A percentile compares a stretch with the other conserved stretches of the same genome.
phyloP scores from a whole-genome alignment of 768 basidiomycete species.

The Tephrocybe sp. region DNA sequence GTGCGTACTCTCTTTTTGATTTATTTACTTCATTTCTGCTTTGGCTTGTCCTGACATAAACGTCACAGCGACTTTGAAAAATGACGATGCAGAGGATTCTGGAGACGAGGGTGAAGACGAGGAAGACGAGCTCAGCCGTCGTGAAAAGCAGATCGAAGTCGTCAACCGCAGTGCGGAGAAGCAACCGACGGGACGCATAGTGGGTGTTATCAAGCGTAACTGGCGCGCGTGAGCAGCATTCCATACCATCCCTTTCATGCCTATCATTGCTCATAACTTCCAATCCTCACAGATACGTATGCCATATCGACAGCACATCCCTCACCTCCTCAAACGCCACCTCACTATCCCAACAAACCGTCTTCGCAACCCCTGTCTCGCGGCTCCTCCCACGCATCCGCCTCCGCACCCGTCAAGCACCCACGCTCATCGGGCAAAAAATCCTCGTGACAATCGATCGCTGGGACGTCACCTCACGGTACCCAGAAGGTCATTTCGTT shows the following conservation, averaged over 20 bases:
- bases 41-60: background rate
- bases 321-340: slow-evolving; percentile 75
- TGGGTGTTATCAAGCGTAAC: slow-evolving; percentile 92
- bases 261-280: slow-evolving; percentile 1
- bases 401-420: slow-evolving; percentile 92
- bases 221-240: slow-evolving; percentile 76
- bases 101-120: slow-evolving; percentile 53
- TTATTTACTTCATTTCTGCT: background rate
- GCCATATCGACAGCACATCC: slow-evolving; percentile 90
- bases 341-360: slow-evolving; percentile 83
- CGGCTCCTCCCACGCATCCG: slow-evolving; percentile 91
- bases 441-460: slow-evolving; percentile 94
- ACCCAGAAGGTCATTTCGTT: slow-evolving; percentile 97
- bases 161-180: slow-evolving; percentile 47
- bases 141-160: slow-evolving; percentile 42
- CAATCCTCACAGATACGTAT: slow-evolving; percentile 65
- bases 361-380: slow-evolving; percentile 93
- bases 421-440: slow-evolving; percentile 84
- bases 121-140: slow-evolving; percentile 32
- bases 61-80: slow-evolving; percentile 66
- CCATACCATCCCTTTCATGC: slow-evolving; percentile 4
- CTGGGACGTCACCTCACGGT: slow-evolving; percentile 85
- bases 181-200: slow-evolving; percentile 89
- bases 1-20: slow-evolving; percentile 40
- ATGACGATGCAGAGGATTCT: slow-evolving; percentile 84